Base-by-base conservation (phyloP, 768 basidiomycete species). In the Psilocybe tampanensis region DNA sequence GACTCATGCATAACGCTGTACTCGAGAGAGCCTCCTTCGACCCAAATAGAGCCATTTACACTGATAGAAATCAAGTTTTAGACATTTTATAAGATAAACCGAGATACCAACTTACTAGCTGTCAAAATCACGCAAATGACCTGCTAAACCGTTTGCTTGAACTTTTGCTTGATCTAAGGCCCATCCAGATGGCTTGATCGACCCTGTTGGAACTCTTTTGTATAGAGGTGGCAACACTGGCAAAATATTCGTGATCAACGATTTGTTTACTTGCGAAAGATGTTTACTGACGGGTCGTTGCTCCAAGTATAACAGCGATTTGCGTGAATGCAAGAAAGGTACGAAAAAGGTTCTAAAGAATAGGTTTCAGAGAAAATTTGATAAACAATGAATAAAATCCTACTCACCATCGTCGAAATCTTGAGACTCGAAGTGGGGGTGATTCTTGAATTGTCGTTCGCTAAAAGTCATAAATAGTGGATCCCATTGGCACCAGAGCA, bases 1-100 rank as follows among this genome's bases (percentile, higher is more conserved):
- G 73, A 64, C 56, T 78, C 77, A 47, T 78, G 76, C 76, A 78
- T 78, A 9, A 74, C 70, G 17, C 75, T 76, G 52, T 78, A 78
- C 55, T 78, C 77, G 22, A 77, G 71, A 0, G 72, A 74, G 18
- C 77, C 76, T 2, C 73, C 74, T 60, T 71, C 65, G 9, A 76
- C 71, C 75, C 77, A 77, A 50, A 78, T 78, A 2, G 77, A 78
- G 4, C 75, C 74, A 44, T 73, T 74, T 7, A 78, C 76, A 48
- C 74, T 75, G 21, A 18, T 8, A 32, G 21, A 43, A 17, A 26
- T 2, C 21, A 22, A 3, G 41, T 54, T 26, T 54, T 26, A 34
- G 48, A 1, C n/a, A 15, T 9, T 21, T 22, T 8, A 2, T 47
- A 4, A 1, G 48, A 47, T 52, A 17, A 43, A 54, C 15, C 24